Percentiles rank a stretch among this genome's conserved stretches.
Evolutionary conservation across 2,329 filamentous ascomycete species (phyloP).

Genomic region (Mariannaea elegans): DNA sequence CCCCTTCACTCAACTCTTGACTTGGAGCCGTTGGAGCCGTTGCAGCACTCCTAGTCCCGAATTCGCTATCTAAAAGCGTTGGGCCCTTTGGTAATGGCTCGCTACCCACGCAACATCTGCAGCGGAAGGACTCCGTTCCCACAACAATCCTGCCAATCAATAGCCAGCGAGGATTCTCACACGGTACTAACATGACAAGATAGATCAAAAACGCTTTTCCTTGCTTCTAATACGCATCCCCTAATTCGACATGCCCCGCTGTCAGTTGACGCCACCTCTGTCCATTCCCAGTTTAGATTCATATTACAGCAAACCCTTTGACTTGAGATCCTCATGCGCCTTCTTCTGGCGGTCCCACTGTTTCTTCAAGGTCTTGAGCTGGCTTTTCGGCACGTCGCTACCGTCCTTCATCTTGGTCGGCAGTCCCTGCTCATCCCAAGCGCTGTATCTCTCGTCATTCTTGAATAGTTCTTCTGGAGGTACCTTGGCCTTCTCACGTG

Average conservation of each 20-base stretch:
- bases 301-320: constrained; percentile 43
- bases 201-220: constrained; percentile 13
- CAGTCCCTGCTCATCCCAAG: constrained; percentile 84
- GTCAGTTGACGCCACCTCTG: background rate
- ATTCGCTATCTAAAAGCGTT: constrained; percentile 8
- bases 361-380: constrained; percentile 84
- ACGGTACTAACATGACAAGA: too few species aligned
- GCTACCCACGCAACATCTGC: background rate
- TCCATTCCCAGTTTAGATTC: background rate
- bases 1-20: too few species aligned
- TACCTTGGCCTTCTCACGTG: constrained; percentile 66
- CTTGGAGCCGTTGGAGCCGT: too few species aligned
- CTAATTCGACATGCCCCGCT: constrained; percentile 12
- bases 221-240: constrained; percentile 12
- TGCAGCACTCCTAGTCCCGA: background rate
- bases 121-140: background rate
- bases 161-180: too few species aligned
- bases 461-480: constrained; percentile 66
- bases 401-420: constrained; percentile 82
- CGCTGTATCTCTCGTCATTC: constrained; percentile 68
- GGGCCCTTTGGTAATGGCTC: constrained; percentile 5
- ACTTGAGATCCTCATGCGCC: constrained; percentile 69
- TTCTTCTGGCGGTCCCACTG: constrained; percentile 93
- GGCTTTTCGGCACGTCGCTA: constrained; percentile 81
- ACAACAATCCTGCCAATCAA: background rate